Base-by-base conservation (phyloP, 176 grass and related monocot species). In the Avena eriantha region DNA sequence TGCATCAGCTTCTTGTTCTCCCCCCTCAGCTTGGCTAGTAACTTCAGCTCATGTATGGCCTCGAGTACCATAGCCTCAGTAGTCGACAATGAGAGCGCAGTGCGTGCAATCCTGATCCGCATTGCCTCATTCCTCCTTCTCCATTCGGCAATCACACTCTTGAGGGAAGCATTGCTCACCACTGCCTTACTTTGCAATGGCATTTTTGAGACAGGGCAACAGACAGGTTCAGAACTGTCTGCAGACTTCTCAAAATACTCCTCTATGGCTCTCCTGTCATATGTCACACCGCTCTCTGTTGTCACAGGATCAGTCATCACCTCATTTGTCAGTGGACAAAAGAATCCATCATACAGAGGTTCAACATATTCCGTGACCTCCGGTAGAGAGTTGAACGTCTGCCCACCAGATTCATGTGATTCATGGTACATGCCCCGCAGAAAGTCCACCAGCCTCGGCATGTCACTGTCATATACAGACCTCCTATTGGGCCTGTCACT, bases 251-350 rank as follows among this genome's bases (percentile, higher is more conserved):
- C 90, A 72, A 95, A 88, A 84, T 91, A 65, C 51, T 94, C 88
- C 50, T 87, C 57, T 83, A 95, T 95, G 45, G 86, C 93, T 59
- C 80, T 93, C 88, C 94, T 95, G 79, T 98, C 96, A 82, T 86
- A 98, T 82, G 96, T 98, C 60, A 92, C 87, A 31, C 96, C 91
- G 26, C 84, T 84, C 29, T 92, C 93, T 47, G 77, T 91, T 3
- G 69, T 94, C 58, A 92, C 96, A 46, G 96, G 96, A 83, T 95
- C 93, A 60, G 70, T 76, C 96, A 98, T 98, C 66, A 94, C 81
- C 58, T 89, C 91, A 80, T 95, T 95, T 71, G 90, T 92, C 31
- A 98, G 61, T 64, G 96, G 89, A 79, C 96, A 98, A 56, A 98
- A 89, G 82, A 98, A 95, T 2, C 90, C 86, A 71, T 91, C 89